These are phyloP conservation scores for Phaeosphaeriaceae sp. DNA, from an alignment of 2,329 filamentous ascomycete species.

Conservation along the genomic window DNA sequence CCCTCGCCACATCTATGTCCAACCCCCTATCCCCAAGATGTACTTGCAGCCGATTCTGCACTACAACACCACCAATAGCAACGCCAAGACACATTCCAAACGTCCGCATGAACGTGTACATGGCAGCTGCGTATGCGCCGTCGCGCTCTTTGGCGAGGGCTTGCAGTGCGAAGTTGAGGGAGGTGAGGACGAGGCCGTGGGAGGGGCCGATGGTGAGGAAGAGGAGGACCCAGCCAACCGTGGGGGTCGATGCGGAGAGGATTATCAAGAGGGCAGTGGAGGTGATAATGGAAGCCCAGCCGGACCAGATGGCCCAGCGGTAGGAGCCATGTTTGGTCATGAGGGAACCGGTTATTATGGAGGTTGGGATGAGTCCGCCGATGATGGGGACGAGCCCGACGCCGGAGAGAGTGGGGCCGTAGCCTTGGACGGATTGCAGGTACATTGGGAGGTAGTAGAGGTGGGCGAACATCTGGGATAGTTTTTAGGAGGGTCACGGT, in stretches of 20 bases:
- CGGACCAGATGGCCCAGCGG: conserved; percentile 1
- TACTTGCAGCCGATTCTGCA: not conserved
- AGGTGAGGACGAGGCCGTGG: not conserved
- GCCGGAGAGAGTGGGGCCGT: not conserved
- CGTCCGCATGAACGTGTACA: conserved; percentile 1
- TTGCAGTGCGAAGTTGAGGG: conserved; percentile 1
- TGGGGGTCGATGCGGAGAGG: not conserved
- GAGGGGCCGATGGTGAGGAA: not conserved
- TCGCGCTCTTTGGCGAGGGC: not conserved
- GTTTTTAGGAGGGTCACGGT: not conserved
- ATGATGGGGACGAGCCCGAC: not conserved
- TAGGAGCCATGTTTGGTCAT: not conserved
- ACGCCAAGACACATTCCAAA: not conserved
- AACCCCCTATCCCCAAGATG: not conserved
- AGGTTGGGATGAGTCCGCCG: not conserved
- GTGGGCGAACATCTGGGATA: not conserved
- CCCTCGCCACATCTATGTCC: not conserved
- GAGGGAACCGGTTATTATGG: not conserved
- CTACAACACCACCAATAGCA: not conserved
- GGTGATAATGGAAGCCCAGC: not conserved
- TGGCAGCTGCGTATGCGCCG: not conserved
- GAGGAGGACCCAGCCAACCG: not conserved
- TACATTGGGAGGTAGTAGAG: conserved; percentile 2
- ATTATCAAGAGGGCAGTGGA: not conserved
- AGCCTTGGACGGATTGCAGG: not conserved